Evolutionary conservation across 2,329 filamentous ascomycete genomes (phyloP).

Genomic region (Alternaria longipes): DNA sequence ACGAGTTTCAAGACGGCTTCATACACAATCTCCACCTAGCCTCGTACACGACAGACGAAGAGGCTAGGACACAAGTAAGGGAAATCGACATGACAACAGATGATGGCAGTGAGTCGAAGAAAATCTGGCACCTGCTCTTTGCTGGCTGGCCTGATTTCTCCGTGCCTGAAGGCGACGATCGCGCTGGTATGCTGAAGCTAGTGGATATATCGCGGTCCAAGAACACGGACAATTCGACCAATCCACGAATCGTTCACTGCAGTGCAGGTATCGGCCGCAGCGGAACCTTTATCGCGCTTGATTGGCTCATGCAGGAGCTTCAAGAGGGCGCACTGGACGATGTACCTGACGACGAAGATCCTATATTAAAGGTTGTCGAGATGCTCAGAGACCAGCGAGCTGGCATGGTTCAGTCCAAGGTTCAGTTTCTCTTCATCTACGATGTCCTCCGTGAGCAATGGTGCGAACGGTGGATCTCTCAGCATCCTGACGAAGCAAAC

Average conservation of each 20-base stretch:
- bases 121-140: conserved; percentile 86
- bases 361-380: conserved; percentile 82
- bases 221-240: conserved; percentile 58
- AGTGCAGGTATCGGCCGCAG: conserved; percentile 94
- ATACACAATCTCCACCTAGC: conserved; percentile 72
- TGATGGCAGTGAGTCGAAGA: conserved; percentile 63
- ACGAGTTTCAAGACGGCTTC: conserved; percentile 73
- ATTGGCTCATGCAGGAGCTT: conserved; percentile 86
- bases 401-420: conserved; percentile 92
- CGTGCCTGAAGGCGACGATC: conserved; percentile 75
- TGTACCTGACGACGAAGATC: conserved; percentile 65
- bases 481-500: conserved; percentile 41
- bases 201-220: conserved; percentile 72
- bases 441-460: conserved; percentile 80
- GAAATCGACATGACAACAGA: conserved; percentile 67
- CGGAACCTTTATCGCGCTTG: conserved; percentile 95
- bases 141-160: conserved; percentile 90
- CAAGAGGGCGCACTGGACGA: conserved; percentile 73
- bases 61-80: conserved; percentile 73
- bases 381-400: conserved; percentile 83
- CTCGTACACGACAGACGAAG: conserved; percentile 63
- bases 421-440: conserved; percentile 89
- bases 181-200: conserved; percentile 73
- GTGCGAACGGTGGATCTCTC: conserved; percentile 61
- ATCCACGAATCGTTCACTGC: conserved; percentile 75